Percentiles rank a stretch among this genome's conserved stretches.
phyloP scores from a whole-genome alignment of 2,329 filamentous ascomycete genomes.

The Penicillium sp. region DNA sequence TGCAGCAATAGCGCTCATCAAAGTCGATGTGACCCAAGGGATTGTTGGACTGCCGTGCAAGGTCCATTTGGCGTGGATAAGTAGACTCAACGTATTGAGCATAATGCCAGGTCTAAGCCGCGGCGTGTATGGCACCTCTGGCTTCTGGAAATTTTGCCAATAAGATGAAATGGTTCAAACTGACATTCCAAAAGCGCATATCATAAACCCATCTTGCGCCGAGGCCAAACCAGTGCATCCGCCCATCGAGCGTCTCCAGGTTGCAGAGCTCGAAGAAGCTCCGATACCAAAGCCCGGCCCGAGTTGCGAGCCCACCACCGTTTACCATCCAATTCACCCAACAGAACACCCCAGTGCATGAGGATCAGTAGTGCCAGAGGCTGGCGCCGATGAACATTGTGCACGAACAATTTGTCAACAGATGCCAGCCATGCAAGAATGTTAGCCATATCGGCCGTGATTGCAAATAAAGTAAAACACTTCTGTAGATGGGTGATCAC shows the following conservation, averaged over 20 bases:
- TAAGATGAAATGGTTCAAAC: no score
- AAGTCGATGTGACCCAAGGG: no score
- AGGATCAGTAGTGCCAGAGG: constrained; percentile 31
- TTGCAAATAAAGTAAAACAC: constrained; percentile 26
- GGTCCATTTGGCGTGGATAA: no score
- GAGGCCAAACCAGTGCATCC: constrained; percentile 28
- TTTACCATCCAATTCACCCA: constrained; percentile 28
- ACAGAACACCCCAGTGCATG: constrained; percentile 34
- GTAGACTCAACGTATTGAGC: no score
- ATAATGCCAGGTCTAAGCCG: no score
- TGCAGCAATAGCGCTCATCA: no score
- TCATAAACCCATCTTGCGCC: constrained; percentile 20
- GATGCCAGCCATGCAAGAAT: constrained; percentile 33
- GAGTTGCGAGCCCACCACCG: constrained; percentile 36
- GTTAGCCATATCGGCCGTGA: constrained; percentile 25
- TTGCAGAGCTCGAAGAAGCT: constrained; percentile 22
- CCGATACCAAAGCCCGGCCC: constrained; percentile 27
- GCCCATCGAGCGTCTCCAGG: constrained; percentile 22
- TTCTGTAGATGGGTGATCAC: constrained; percentile 26
- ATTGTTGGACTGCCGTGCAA: no score
- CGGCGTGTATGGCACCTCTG: no score
- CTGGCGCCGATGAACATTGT: constrained; percentile 26
- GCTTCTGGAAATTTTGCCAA: no score
- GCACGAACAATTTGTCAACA: constrained; percentile 31
- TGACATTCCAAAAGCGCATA: no score